Conservation (phyloP, 2,329 filamentous ascomycete genomes). For the Botrytis porri region DNA sequence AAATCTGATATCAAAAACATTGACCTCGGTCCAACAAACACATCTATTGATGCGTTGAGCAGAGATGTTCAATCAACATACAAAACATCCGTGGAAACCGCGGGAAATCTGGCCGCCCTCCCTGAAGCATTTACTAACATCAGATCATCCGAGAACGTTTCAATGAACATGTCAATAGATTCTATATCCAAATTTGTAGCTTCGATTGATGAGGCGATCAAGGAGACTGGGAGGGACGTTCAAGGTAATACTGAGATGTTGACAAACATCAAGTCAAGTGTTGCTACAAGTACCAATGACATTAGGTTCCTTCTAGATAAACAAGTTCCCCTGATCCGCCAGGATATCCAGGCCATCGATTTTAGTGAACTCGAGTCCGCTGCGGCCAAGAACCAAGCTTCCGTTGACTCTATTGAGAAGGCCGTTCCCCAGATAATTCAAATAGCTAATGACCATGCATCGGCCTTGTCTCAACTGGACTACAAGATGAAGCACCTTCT, state of each 20-base stretch:
- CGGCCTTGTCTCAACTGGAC: slow-evolving; percentile 15
- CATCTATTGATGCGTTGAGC: slow-evolving; percentile 22
- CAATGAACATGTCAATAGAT: slow-evolving; percentile 19
- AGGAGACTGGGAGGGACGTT: slow-evolving; percentile 21
- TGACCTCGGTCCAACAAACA: slow-evolving; percentile 18
- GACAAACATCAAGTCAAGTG: slow-evolving; percentile 20
- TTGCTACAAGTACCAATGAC: slow-evolving; percentile 21
- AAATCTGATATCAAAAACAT: slow-evolving; percentile 22
- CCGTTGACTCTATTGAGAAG: slow-evolving; percentile 20
- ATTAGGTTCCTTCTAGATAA: slow-evolving; percentile 22
- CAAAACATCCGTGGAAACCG: slow-evolving; percentile 10
- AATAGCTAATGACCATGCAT: slow-evolving; percentile 20
- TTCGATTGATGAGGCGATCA: slow-evolving; percentile 20
- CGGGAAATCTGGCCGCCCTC: slow-evolving; percentile 5
- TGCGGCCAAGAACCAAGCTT: slow-evolving; percentile 13
- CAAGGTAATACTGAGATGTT: slow-evolving; percentile 21
- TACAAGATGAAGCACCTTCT: slow-evolving; percentile 21
- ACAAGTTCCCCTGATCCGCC: slow-evolving; percentile 21
- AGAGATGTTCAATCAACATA: slow-evolving; percentile 20
- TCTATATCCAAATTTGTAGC: slow-evolving; percentile 20
- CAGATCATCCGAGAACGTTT: slow-evolving; percentile 18
- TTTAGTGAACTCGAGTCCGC: slow-evolving; percentile 14
- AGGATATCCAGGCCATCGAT: slow-evolving; percentile 24
- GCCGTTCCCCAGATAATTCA: slow-evolving; percentile 16
- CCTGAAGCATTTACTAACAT: slow-evolving; percentile 21